Base-by-base conservation (phyloP, 2,329 filamentous ascomycete genomes). In the Lachnellula hyalina region DNA sequence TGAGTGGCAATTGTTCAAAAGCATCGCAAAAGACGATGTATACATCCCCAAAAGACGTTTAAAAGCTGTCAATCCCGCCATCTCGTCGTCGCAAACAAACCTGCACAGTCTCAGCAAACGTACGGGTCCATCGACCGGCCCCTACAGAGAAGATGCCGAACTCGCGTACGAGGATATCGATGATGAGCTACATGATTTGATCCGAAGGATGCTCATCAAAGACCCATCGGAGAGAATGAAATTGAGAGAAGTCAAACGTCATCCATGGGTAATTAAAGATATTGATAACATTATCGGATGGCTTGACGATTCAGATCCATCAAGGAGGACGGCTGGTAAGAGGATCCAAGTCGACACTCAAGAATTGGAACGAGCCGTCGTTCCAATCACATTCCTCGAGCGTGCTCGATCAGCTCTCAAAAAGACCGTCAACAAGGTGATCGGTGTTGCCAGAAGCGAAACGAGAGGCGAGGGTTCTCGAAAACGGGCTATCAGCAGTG, bases 271-370 rank as follows among this genome's bases (percentile, higher is more conserved):
- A 15, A 78, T 93, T 1, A 78, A 86, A 55, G 91, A 87, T 60
- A 82, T 97, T 46, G 75, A 82, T 35, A 86, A 96, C 63, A 82
- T 86, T 38, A 75, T 83, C 34, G 78, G 80, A 9, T 99, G 94
- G 94, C 82, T 96, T n/a, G 90, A 96, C 64, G 90, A 96, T 60
- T 96, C 92, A 1, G 93, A 97, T 66, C 91, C 92, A 2, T 85
- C 84, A 38, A 82, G 86, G 36, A 86, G 86, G 56, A 86, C 85
- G 34, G 83, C 89, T 54, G 91, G 90, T 61, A 85, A 87, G 68
- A 90, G 85, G 71, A 97, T 99, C 65, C 87, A 96, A 70, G 90
- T 97, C 47, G 92, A 96, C 56, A 90, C 90, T 62, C 85, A 85
- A 67, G 94, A 99, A 72, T 84, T 99, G 65, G 92, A 90, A 46